Percentiles rank a stretch among this genome's conserved stretches.
These are phyloP conservation scores for Penicillium daleae DNA, from an alignment of 495 filamentous ascomycete species.

Conservation along the genomic window DNA sequence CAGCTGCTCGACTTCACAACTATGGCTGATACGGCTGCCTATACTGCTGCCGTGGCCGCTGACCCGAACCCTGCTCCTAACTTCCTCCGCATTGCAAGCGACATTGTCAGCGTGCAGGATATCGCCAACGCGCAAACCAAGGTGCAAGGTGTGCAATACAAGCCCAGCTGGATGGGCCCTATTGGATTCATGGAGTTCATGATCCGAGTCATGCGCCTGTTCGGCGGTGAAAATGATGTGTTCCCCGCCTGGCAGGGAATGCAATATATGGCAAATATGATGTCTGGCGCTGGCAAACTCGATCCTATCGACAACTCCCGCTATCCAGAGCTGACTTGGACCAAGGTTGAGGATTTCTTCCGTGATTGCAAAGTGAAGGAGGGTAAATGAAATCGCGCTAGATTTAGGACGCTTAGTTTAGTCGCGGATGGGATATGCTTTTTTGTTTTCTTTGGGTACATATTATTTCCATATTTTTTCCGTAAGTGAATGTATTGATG, in stretches of 20 bases:
- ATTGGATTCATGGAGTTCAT: slow-evolving; percentile 6
- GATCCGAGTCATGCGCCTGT: slow-evolving; percentile 11
- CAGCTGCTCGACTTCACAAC: slow-evolving; percentile 19
- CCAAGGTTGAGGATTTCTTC: slow-evolving; percentile 17
- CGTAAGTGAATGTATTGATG: too few relatives aligned
- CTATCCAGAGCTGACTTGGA: slow-evolving; percentile 16
- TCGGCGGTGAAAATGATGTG: slow-evolving; percentile 15
- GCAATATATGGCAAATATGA: slow-evolving; percentile 22
- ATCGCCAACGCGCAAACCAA: slow-evolving; percentile 19
- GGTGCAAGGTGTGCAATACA: slow-evolving; percentile 14
- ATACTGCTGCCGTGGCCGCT: slow-evolving; percentile 17
- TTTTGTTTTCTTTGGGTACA: too few relatives aligned
- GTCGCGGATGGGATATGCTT: too few relatives aligned
- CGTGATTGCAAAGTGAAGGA: slow-evolving; percentile 11
- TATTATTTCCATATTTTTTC: too few relatives aligned
- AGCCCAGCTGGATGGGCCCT: slow-evolving; percentile 16
- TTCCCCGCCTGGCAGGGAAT: slow-evolving; percentile 19
- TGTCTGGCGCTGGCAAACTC: slow-evolving; percentile 16
- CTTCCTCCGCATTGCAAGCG: slow-evolving; percentile 21
- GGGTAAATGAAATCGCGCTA: neutral
- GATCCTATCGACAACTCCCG: slow-evolving; percentile 15
- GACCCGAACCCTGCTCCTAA: slow-evolving; percentile 18
- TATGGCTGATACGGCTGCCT: slow-evolving; percentile 19
- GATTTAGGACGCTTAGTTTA: slow-evolving; percentile 18
- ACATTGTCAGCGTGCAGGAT: slow-evolving; percentile 7